Base-by-base conservation (phyloP, 2,329 filamentous ascomycete species). In the Aureobasidium sp. region DNA sequence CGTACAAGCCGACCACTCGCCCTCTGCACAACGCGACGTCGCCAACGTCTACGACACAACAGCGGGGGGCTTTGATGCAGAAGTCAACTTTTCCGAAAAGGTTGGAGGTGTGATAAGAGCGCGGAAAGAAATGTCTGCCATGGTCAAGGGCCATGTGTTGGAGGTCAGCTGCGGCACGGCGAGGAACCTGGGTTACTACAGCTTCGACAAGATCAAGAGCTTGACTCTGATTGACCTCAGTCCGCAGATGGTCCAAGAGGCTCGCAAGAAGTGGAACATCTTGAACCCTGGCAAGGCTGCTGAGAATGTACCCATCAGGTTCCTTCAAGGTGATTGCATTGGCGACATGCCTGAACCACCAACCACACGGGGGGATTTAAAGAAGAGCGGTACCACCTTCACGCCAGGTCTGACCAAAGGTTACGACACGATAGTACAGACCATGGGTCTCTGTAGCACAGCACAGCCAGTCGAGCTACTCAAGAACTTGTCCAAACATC, bases 381-480 rank as follows among this genome's bases (percentile, higher is more conserved):
- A 60, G 37, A 60, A 55, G 42, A 55, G 43, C 11, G 43, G 33
- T 17, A 58, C 55, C 8, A 31, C 55, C 21, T 47, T 38, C 23
- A 46, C 29, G 19, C 42, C 53, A 46, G 46, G 27, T 10, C 63
- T 64, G 3, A 65, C 72, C 13, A 73, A 74, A 33, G 73, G 73
- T 25, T 80, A 77, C 66, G 77, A 79, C 60, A 79, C 77, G 1
- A 75, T 80, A 40, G 67, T 80, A 47, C 77, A 80, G 67, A 79
- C 78, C 3, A 79, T 80, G 76, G 78, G 78, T 6, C 68, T 80
- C 8, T 80, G 78, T 69, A 78, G 76, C 37, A 79, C 77, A 27
- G 68, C 73, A 7, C 70, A 74, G 51, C 78, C 78, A 2, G 73
- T 73, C 35, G 69, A 70, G 61, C 68, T 80, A 46, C 68, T 80